phyloP scores from a whole-genome alignment of 257 asterid genomes.

The Solanum etuberosum region DNA sequence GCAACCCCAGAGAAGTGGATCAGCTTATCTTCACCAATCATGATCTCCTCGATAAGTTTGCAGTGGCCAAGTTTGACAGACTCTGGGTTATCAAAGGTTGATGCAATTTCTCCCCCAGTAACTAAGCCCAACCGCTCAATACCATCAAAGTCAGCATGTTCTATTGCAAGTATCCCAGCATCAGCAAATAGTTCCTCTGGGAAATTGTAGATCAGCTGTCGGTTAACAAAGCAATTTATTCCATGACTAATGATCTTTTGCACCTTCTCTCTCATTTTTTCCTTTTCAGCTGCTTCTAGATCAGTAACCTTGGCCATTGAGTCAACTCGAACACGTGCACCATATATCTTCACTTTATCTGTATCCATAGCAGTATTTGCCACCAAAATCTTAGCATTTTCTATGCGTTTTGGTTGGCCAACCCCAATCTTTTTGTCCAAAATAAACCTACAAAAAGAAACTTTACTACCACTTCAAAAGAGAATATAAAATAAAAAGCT shows the following conservation, averaged over 20 bases:
- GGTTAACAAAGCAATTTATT: conserved; percentile 87
- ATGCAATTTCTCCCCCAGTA: conserved; percentile 96
- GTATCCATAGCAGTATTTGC: conserved; percentile 99
- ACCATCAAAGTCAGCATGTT: conserved; percentile 99
- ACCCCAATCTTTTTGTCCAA: conserved; percentile 93
- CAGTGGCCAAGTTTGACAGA: conserved; percentile 95
- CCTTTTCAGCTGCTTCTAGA: conserved; percentile 89
- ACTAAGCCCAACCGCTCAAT: conserved; percentile 92
- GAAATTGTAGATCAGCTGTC: conserved; percentile 91
- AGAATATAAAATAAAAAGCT: neutral
- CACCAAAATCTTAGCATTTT: conserved; percentile 89
- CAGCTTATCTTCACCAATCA: conserved; percentile 97
- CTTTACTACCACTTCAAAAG: neutral
- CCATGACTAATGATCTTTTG: conserved; percentile 86
- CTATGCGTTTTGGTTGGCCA: conserved; percentile 97
- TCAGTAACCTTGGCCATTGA: conserved; percentile 98
- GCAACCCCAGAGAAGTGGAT: conserved; percentile 97
- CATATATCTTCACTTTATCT: conserved; percentile 93
- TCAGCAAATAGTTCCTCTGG: conserved; percentile 97
- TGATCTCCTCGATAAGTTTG: conserved; percentile 87
- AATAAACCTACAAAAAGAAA: conserved; percentile 53
- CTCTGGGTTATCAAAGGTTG: conserved; percentile 95
- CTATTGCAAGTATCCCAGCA: conserved; percentile 93
- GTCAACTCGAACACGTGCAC: conserved; percentile 99
- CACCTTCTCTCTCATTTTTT: conserved; percentile 90